A percentile compares a stretch with the other conserved stretches of the same genome.
Evolutionary conservation across 1,139 yeast genomes (phyloP).

Genomic region (Hyphopichia wangnamkhiaoensis): DNA sequence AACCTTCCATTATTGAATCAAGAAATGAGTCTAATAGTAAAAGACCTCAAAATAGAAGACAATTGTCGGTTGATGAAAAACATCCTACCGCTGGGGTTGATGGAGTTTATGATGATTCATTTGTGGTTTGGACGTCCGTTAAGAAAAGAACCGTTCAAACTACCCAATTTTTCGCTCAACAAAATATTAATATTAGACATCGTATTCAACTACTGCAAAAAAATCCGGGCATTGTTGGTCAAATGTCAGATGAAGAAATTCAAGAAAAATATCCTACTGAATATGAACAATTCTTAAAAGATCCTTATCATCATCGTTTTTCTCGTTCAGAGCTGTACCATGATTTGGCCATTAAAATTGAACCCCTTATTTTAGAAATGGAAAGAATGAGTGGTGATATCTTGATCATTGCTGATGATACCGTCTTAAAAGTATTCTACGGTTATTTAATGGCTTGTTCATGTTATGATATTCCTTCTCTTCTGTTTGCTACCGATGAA

Average conservation of each 20-base stretch:
- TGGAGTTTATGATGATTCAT: conserved; percentile 49
- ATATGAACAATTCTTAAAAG: conserved; percentile 61
- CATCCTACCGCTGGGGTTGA: conserved; percentile 53
- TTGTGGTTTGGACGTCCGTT: conserved; percentile 91
- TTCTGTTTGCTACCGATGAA: conserved; percentile 77
- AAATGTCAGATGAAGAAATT: conserved; percentile 62
- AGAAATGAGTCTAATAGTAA: background rate
- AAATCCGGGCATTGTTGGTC: conserved; percentile 89
- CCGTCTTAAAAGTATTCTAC: conserved; percentile 82
- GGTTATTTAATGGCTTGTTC: conserved; percentile 95
- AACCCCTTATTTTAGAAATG: conserved; percentile 89
- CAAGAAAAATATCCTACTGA: conserved; percentile 65
- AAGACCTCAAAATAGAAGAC: conserved; percentile 13
- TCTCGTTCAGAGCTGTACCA: conserved; percentile 95
- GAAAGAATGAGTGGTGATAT: conserved; percentile 89
- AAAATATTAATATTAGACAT: conserved; percentile 63
- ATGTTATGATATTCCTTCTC: conserved; percentile 78
- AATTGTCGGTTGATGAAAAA: conserved; percentile 28
- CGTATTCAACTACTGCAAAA: conserved; percentile 83
- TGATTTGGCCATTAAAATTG: conserved; percentile 91
- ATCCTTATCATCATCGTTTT: conserved; percentile 91
- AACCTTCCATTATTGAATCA: background rate
- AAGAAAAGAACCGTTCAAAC: conserved; percentile 82
- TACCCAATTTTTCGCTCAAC: conserved; percentile 63
- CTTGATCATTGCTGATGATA: conserved; percentile 89